Base-by-base conservation (phyloP, 2,329 filamentous ascomycete genomes). In the Aureobasidium zeae region DNA sequence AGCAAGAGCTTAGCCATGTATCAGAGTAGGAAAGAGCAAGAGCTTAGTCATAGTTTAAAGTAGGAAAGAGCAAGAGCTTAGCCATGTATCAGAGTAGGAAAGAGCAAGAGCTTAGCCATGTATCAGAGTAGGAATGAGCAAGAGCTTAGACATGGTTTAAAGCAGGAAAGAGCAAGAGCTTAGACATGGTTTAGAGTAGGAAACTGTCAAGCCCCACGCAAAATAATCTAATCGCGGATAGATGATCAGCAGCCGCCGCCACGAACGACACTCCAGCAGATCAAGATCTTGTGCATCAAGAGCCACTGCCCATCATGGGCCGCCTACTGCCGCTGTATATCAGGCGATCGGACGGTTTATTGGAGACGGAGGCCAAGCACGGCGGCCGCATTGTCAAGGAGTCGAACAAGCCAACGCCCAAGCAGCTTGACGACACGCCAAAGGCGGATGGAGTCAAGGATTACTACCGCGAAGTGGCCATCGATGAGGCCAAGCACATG, bases 391-490 rank as follows among this genome's bases (percentile, higher is more conserved):
- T 43, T 22, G 7, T 7, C 3, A 69, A 68, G 50, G 70, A 72
- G 53, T 55, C 53, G 22, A 76, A 76, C 51, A 64, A 67, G 24
- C 73, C 73, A 5, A 70, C 66, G 3, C 57, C 63, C 46, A 63
- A 69, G 29, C 73, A 76, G 57, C 62, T 74, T 44, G 66, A 74
- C 54, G 63, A 65, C 47, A 68, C 60, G 28, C 70, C 72, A 16
- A 68, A 76, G 52, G 63, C 63, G 19, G 67, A 74, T 52, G 73
- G 73, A 29, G 63, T 71, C 44, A 65, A 67, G 47, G 71, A 76
- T 57, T 76, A 65, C 59, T 77, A 76, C 59, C 67, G 70, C 45
- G 60, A 67, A 49, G 63, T 76, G 5, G 62, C 63, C 9, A 56
- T 61, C 8, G 67, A 73, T 33, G 71, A 76, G 49, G 56, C 64